phyloP scores from a whole-genome alignment of 1,139 yeast genomes.

The Debaryomyces psychrophilus region DNA sequence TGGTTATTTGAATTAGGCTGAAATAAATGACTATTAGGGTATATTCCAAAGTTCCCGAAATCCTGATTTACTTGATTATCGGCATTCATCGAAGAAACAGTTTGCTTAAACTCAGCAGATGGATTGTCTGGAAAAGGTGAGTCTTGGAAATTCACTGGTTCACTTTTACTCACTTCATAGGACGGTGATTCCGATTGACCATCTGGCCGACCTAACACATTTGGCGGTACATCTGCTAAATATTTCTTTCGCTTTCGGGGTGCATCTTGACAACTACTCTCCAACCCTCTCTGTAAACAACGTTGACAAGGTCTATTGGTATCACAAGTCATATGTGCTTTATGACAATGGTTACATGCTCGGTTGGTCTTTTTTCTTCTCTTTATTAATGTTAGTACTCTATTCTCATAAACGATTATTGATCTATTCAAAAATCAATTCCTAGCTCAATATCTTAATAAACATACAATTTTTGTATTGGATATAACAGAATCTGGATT shows the following conservation, averaged over 20 bases:
- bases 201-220: conserved; percentile 13
- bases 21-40: conserved; percentile 3
- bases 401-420: not conserved
- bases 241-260: conserved; percentile 87
- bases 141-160: conserved; percentile 1
- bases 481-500: not conserved
- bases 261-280: conserved; percentile 82
- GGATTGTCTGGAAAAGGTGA: conserved; percentile 13
- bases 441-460: not conserved
- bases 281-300: conserved; percentile 72
- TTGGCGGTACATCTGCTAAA: conserved; percentile 56
- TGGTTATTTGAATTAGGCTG: not conserved
- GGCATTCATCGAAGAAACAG: not conserved
- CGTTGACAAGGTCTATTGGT: conserved; percentile 78
- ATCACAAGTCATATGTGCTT: conserved; percentile 88
- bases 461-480: conserved; percentile 15
- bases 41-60: conserved; percentile 4
- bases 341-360: conserved; percentile 87
- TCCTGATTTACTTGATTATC: conserved; percentile 6
- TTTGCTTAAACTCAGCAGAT: conserved; percentile 3
- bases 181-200: conserved; percentile 1
- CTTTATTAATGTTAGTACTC: conserved; percentile 22
- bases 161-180: not conserved
- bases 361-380: conserved; percentile 65
- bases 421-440: not conserved